Evolutionary conservation across 805 yeast genomes (phyloP).

Genomic region (Saturnispora mendoncae): DNA sequence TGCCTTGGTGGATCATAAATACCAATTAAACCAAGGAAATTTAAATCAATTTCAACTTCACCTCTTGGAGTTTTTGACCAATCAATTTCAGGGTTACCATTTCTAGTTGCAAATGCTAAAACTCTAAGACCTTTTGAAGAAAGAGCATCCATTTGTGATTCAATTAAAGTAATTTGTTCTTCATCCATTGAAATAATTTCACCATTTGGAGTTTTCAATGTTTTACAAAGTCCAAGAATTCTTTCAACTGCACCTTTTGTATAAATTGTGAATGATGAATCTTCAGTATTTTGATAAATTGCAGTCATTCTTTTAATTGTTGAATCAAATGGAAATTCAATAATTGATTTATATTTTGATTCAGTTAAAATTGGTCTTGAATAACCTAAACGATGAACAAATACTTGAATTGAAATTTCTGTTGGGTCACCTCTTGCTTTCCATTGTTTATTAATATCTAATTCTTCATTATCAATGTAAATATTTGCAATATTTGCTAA

Average conservation of each 20-base stretch:
- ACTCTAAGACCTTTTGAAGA: slow-evolving; percentile 65
- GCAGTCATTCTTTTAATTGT: slow-evolving; percentile 67
- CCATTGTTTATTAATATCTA: slow-evolving; percentile 39
- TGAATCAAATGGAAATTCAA: slow-evolving; percentile 71
- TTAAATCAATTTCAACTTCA: slow-evolving; percentile 42
- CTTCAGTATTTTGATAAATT: slow-evolving; percentile 34
- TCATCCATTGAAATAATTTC: slow-evolving; percentile 31
- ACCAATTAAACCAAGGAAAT: slow-evolving; percentile 62
- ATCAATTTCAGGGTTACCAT: slow-evolving; percentile 21
- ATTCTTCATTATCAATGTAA: slow-evolving; percentile 36
- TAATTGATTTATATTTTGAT: slow-evolving; percentile 36
- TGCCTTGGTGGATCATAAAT: slow-evolving; percentile 74
- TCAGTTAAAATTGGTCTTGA: slow-evolving; percentile 38
- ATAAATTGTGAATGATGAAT: slow-evolving; percentile 27
- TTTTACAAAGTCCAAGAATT: slow-evolving; percentile 44
- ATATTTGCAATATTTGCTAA: slow-evolving; percentile 75
- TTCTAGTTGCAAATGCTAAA: slow-evolving; percentile 54
- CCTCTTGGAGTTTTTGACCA: slow-evolving; percentile 32
- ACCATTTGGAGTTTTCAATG: slow-evolving; percentile 39
- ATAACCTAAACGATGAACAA: slow-evolving; percentile 48
- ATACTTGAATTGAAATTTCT: slow-evolving; percentile 80
- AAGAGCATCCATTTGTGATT: slow-evolving; percentile 47
- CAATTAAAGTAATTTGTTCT: slow-evolving; percentile 35
- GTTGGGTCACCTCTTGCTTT: slow-evolving; percentile 85
- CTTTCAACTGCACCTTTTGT: slow-evolving; percentile 78